Evolutionary conservation across 2,329 filamentous ascomycete species (phyloP), one percentile per base, ranked within the genome.

Genomic region (Pseudogymnoascus sp.): DNA sequence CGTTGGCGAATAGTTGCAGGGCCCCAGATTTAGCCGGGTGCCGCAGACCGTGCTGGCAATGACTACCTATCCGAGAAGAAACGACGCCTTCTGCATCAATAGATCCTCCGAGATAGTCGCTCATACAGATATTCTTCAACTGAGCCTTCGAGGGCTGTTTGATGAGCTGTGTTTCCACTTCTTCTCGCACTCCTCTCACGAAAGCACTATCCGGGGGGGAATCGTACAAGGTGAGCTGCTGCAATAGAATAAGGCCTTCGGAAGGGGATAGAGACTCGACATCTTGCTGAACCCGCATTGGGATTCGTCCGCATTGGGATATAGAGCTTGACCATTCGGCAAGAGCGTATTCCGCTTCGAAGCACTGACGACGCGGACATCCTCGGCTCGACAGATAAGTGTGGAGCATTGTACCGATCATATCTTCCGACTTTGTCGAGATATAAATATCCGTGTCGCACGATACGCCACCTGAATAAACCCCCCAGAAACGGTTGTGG

Each of bases 201-300:
- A 33, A 33, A 33, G 31, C 31, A 33, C 31, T 33, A 33, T 33
- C 31, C 31, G 31, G 7, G 31, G 31, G 31, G 7, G 31, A 33
- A 38, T 37, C 33, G 7, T 45, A 63, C 33, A 45, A n/a, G 7
- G 62, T 38, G 14, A 65, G 37, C 3, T 75, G 72, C 61, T 75
- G 73, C 33, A 77, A 61, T n/a, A 78, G 67, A 26, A 75, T 67
- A 0, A 78, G 67, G 12, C 69, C 69, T 63, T 78, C 76, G 62
- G 74, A 71, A 0, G 77, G 77, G 4, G 77, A 76, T 3, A 79
- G 68, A 19, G 66, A 66, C 41, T 77, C 73, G 33, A 79, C 72
- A 66, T 80, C 78, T 29, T 75, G 71, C 19, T 75, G 67, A 10
- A 79, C 61, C 12, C 78, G 74, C 14, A 74, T 69, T 5, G 75